Conservation (phyloP, 2,329 filamentous ascomycete species). For the Blastomyces emzantsi region DNA sequence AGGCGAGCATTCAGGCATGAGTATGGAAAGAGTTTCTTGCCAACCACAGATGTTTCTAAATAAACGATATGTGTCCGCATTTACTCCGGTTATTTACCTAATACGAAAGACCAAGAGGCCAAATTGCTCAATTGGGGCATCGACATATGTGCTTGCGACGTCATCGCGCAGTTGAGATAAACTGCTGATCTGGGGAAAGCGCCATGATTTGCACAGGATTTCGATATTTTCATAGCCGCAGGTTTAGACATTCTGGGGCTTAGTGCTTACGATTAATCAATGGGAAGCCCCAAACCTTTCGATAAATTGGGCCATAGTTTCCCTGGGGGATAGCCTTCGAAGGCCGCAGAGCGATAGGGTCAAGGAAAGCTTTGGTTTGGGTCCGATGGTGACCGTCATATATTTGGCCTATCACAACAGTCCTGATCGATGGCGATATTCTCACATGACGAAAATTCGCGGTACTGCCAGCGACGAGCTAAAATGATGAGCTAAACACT, state of each 20-base stretch:
- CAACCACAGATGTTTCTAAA: background rate
- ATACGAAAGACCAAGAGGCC: background rate
- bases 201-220: background rate
- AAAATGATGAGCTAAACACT: too few species aligned
- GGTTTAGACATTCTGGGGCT: background rate
- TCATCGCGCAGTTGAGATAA: background rate
- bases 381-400: background rate
- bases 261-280: background rate
- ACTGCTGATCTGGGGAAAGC: background rate
- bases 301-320: background rate
- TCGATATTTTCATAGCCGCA: background rate
- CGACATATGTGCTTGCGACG: background rate
- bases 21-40: background rate
- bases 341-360: background rate
- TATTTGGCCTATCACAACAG: background rate
- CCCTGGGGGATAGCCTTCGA: background rate
- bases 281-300: background rate
- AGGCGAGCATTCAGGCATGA: background rate
- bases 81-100: background rate
- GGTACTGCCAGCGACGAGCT: background rate
- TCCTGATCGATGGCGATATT: background rate
- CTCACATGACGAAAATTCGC: background rate
- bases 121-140: background rate
- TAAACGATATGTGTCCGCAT: background rate
- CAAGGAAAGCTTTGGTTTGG: background rate